phyloP scores from a whole-genome alignment of 2,329 filamentous ascomycete genomes.

The Thelonectria olida region DNA sequence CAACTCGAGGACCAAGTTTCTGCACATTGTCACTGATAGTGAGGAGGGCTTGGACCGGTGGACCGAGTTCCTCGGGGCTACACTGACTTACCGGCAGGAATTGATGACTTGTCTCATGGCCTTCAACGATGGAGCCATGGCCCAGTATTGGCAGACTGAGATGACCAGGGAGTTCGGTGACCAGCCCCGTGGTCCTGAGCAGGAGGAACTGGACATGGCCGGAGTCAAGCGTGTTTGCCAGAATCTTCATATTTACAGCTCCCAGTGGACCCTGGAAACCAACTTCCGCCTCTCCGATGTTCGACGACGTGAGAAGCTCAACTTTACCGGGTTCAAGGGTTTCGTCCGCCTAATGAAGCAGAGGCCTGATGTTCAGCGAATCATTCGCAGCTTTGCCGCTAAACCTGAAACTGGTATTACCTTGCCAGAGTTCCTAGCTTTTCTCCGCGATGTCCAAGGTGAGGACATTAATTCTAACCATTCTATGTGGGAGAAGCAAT shows the following conservation, averaged over 20 bases:
- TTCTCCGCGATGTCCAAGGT: constrained; percentile 77
- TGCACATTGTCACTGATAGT: constrained; percentile 86
- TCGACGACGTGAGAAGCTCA: constrained; percentile 71
- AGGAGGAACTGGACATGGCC: constrained; percentile 78
- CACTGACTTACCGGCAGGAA: constrained; percentile 86
- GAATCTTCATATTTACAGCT: constrained; percentile 91
- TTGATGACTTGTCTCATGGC: constrained; percentile 90
- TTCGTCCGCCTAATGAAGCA: constrained; percentile 88
- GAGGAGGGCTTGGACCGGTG: constrained; percentile 78
- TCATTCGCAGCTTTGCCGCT: constrained; percentile 72
- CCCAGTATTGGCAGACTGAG: constrained; percentile 85
- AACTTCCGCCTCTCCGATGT: constrained; percentile 80
- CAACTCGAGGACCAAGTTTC: constrained; percentile 82
- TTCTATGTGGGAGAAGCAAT: constrained; percentile 75
- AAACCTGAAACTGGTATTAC: constrained; percentile 74
- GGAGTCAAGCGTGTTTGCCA: constrained; percentile 87
- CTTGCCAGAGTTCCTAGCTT: constrained; percentile 76
- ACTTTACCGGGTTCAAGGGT: constrained; percentile 82
- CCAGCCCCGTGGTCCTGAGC: constrained; percentile 59
- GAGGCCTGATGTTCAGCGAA: constrained; percentile 79
- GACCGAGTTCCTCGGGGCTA: constrained; percentile 83
- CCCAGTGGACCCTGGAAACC: constrained; percentile 74
- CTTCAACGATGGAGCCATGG: constrained; percentile 83
- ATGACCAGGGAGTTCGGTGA: constrained; percentile 75
- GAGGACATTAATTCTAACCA: constrained; percentile 77